Percentiles rank a stretch among this genome's conserved stretches.
Evolutionary conservation across 1,139 yeast species (phyloP).

Genomic region (Candida sanyaensis): DNA sequence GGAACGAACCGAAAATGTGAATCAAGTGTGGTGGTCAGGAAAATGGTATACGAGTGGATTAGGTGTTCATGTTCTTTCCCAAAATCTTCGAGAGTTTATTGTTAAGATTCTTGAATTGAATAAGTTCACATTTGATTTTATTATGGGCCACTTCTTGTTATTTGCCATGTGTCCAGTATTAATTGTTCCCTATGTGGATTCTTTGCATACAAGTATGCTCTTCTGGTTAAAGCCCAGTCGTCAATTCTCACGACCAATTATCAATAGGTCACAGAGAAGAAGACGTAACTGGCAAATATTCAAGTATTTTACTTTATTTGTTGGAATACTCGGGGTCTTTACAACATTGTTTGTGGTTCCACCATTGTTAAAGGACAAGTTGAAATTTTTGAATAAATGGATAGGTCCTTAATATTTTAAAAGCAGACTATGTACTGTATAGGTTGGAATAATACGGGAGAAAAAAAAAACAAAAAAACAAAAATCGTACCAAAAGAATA

Average conservation of each 20-base stretch:
- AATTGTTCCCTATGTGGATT: constrained; percentile 62
- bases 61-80: constrained; percentile 60
- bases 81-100: constrained; percentile 67
- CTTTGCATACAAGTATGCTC: constrained; percentile 35
- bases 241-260: constrained; percentile 27
- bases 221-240: constrained; percentile 38
- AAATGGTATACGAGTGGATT: constrained; percentile 64
- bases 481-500: neutral
- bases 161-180: constrained; percentile 63
- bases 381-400: constrained; percentile 4
- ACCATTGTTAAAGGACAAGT: constrained; percentile 10
- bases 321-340: constrained; percentile 18
- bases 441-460: too few species aligned
- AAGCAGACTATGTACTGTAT: too few species aligned
- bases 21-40: constrained; percentile 88
- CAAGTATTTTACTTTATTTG: constrained; percentile 23
- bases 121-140: constrained; percentile 69
- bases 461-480: neutral
- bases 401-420: neutral
- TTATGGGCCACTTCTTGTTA: constrained; percentile 64
- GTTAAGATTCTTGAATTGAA: constrained; percentile 72
- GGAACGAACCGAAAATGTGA: constrained; percentile 59
- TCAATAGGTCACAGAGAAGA: constrained; percentile 22
- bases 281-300: constrained; percentile 18
- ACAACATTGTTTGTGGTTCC: constrained; percentile 19